phyloP scores from a whole-genome alignment of 148 eudicot genomes.

The Rhododendron griersonianum region DNA sequence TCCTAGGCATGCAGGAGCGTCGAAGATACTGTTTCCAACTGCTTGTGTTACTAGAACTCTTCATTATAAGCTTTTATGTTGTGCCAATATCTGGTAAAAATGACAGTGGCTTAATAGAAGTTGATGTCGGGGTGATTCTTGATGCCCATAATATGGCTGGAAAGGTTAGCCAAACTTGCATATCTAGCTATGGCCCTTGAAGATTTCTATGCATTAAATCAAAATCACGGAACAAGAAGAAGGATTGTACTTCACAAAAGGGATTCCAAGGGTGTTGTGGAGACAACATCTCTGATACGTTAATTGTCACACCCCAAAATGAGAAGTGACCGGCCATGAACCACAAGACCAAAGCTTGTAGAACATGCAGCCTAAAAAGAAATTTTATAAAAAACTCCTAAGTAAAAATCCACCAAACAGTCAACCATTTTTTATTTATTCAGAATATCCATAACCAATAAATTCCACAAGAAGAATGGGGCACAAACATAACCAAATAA shows the following conservation, averaged over 20 bases:
- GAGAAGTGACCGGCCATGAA: no score
- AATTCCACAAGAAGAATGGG: no score
- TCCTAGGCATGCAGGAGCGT: neutral
- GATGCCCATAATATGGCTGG: slow-evolving; percentile 28
- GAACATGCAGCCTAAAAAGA: no score
- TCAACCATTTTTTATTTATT: no score
- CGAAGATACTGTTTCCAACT: neutral
- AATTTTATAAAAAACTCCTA: no score
- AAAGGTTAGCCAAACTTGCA: slow-evolving; percentile 34
- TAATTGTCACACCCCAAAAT: no score
- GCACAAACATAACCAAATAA: no score
- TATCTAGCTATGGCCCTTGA: slow-evolving; percentile 55
- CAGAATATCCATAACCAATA: no score
- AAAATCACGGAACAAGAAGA: slow-evolving; percentile 29
- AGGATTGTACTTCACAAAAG: slow-evolving; percentile 34
- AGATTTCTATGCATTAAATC: slow-evolving; percentile 37
- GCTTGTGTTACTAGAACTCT: neutral
- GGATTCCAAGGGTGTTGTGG: slow-evolving; percentile 30
- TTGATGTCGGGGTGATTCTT: slow-evolving; percentile 53
- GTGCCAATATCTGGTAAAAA: neutral
- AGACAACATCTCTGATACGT: slow-evolving; percentile 32
- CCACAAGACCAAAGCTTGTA: no score
- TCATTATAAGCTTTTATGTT: neutral
- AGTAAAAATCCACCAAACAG: no score
- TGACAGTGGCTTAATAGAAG: neutral